These are phyloP conservation scores for Globisporangium cederbergense DNA, from an alignment of 352 stramenopile species.

Conservation along the genomic window DNA sequence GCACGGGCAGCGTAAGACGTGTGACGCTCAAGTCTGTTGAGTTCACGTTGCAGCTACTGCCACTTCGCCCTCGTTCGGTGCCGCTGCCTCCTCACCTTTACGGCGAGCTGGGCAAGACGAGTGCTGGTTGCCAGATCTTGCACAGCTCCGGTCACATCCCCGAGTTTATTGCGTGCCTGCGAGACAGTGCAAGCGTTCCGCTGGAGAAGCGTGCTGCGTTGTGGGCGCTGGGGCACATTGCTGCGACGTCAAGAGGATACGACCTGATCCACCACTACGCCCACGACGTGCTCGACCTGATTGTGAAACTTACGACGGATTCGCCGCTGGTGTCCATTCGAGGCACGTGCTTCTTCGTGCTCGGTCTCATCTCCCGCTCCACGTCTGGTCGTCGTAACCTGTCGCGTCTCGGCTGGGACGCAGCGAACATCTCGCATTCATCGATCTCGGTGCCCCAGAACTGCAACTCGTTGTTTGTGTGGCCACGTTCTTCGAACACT, in stretches of 20 bases:
- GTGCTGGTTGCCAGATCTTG: conserved; percentile 74
- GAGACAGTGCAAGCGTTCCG: conserved; percentile 75
- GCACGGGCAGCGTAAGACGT: conserved; percentile 60
- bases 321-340: conserved; percentile 81
- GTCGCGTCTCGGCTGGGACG: conserved; percentile 74
- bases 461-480: conserved; percentile 78
- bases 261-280: conserved; percentile 80
- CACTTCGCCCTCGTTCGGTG: conserved; percentile 71
- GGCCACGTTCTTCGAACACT: conserved; percentile 38
- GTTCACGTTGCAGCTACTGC: conserved; percentile 84
- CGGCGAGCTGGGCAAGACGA: conserved; percentile 83
- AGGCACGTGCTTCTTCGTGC: conserved; percentile 84
- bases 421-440: conserved; percentile 58
- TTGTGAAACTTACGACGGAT: conserved; percentile 83
- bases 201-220: conserved; percentile 83
- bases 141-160: conserved; percentile 76
- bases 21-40: conserved; percentile 87
- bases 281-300: conserved; percentile 80
- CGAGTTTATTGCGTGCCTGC: conserved; percentile 79
- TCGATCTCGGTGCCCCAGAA: conserved; percentile 83
- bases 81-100: conserved; percentile 82
- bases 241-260: conserved; percentile 71
- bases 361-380: conserved; percentile 73
- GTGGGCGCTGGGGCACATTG: conserved; percentile 83
- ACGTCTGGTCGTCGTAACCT: conserved; percentile 57